Conservation (phyloP, 176 grass and related monocot species). For the Paspalum vaginatum region DNA sequence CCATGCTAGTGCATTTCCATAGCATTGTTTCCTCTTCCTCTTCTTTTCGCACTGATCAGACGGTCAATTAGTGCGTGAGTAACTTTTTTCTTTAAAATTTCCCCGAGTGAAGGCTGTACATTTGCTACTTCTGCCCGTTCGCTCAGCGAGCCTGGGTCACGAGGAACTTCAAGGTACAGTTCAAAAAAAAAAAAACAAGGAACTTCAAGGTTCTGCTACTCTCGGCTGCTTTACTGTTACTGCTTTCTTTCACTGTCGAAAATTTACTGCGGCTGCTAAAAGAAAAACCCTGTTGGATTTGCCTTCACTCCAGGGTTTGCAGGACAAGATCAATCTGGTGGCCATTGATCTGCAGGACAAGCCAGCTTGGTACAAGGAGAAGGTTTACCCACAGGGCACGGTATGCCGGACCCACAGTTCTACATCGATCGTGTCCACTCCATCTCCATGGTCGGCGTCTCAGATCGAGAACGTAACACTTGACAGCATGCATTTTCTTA, state of each 20-base stretch:
- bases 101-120: conserved; percentile 62
- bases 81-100: background rate
- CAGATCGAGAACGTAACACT: no score
- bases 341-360: conserved; percentile 64
- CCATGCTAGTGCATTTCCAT: background rate
- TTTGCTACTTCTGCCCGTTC: conserved; percentile 70
- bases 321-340: conserved; percentile 60
- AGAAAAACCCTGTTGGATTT: background rate
- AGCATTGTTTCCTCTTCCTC: background rate
- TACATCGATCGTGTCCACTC: no score
- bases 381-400: conserved; percentile 69
- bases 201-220: conserved; percentile 52
- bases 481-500: background rate
- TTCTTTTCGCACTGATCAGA: background rate
- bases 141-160: conserved; percentile 73
- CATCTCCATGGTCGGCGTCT: background rate
- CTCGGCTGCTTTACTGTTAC: no score
- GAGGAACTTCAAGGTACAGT: conserved; percentile 72
- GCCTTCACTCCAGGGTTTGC: conserved; percentile 44
- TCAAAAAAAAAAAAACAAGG: no score
- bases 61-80: background rate
- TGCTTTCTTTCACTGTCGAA: background rate
- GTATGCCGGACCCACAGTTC: conserved; percentile 34
- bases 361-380: conserved; percentile 87
- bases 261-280: background rate